phyloP scores from a whole-genome alignment of 495 filamentous ascomycete species.

The Penicillium canescens region DNA sequence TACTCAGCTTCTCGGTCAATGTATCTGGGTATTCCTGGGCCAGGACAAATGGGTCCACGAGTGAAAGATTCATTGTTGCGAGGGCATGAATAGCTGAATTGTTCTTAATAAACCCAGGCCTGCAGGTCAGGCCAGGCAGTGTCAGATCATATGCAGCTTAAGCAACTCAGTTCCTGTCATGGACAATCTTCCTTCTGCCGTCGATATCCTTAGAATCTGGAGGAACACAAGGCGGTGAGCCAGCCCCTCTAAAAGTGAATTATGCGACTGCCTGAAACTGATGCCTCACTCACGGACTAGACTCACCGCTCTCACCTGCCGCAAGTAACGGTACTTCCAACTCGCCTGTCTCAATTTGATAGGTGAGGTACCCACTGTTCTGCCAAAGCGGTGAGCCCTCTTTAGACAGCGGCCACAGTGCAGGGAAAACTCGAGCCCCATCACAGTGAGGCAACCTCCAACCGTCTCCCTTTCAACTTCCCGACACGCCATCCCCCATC shows the following conservation, averaged over 20 bases:
- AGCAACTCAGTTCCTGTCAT: not conserved
- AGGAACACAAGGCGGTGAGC: constrained; percentile 14
- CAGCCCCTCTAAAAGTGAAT: constrained; percentile 4
- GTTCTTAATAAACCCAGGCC: constrained; percentile 24
- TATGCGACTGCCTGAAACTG: constrained; percentile 3
- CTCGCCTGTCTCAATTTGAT: not conserved
- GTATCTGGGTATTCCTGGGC: constrained; percentile 94
- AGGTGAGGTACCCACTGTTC: constrained; percentile 4
- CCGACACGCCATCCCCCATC: constrained; percentile 35
- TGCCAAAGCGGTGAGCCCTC: constrained; percentile 13
- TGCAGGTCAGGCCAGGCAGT: constrained; percentile 29
- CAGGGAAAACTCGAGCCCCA: constrained; percentile 50
- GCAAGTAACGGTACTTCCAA: not conserved
- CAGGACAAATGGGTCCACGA: constrained; percentile 80
- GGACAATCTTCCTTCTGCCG: constrained; percentile 9
- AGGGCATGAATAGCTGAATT: not conserved
- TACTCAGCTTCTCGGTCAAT: constrained; percentile 80
- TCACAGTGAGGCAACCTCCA: constrained; percentile 43
- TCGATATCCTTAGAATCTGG: constrained; percentile 9
- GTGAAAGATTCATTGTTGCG: constrained; percentile 70
- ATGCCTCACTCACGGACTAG: not conserved
- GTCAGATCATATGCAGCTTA: not conserved
- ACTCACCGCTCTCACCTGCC: constrained; percentile 3
- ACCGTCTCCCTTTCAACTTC: constrained; percentile 46
- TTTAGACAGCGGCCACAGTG: constrained; percentile 25